phyloP scores from a whole-genome alignment of 352 stramenopile species.

The Phytophthora sp. region DNA sequence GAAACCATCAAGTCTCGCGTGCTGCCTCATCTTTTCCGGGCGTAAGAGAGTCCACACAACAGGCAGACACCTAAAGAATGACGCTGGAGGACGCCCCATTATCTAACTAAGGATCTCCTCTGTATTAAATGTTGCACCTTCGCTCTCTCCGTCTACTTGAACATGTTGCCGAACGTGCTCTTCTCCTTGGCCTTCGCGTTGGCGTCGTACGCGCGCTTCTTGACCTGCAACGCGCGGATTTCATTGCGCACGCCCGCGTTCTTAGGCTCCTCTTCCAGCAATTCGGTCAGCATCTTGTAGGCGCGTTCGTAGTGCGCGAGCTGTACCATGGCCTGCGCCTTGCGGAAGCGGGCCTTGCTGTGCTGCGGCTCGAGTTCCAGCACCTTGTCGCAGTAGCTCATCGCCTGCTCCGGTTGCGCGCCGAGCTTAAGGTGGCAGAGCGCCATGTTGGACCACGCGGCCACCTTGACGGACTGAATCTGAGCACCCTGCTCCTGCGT shows the following conservation, averaged over 20 bases:
- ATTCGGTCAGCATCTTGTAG: slow-evolving; percentile 54
- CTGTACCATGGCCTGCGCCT: slow-evolving; percentile 74
- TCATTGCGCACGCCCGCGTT: slow-evolving; percentile 71
- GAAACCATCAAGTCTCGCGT: slow-evolving; percentile 58
- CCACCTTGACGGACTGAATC: slow-evolving; percentile 75
- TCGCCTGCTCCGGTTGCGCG: slow-evolving; percentile 48
- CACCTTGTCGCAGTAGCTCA: slow-evolving; percentile 79
- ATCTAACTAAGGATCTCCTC: slow-evolving; percentile 5
- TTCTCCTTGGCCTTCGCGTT: slow-evolving; percentile 64
- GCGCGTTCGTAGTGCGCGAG: slow-evolving; percentile 64
- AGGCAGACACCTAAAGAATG: no score
- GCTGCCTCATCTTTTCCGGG: slow-evolving; percentile 44
- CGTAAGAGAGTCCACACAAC: slow-evolving; percentile 3
- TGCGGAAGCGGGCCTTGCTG: slow-evolving; percentile 84
- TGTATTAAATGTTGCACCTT: slow-evolving; percentile 5
- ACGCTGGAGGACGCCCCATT: no score
- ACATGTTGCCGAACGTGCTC: slow-evolving; percentile 75
- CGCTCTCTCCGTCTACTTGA: slow-evolving; percentile 52
- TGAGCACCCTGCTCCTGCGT: slow-evolving; percentile 51
- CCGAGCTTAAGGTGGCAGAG: slow-evolving; percentile 83
- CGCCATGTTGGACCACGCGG: slow-evolving; percentile 82
- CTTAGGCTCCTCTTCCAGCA: slow-evolving; percentile 70
- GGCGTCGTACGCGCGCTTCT: slow-evolving; percentile 64
- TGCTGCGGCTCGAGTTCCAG: slow-evolving; percentile 66
- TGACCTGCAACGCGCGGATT: slow-evolving; percentile 55